These are phyloP conservation scores for Antarctomyces pellizariae DNA, from an alignment of 495 filamentous ascomycete species.

Conservation along the genomic window DNA sequence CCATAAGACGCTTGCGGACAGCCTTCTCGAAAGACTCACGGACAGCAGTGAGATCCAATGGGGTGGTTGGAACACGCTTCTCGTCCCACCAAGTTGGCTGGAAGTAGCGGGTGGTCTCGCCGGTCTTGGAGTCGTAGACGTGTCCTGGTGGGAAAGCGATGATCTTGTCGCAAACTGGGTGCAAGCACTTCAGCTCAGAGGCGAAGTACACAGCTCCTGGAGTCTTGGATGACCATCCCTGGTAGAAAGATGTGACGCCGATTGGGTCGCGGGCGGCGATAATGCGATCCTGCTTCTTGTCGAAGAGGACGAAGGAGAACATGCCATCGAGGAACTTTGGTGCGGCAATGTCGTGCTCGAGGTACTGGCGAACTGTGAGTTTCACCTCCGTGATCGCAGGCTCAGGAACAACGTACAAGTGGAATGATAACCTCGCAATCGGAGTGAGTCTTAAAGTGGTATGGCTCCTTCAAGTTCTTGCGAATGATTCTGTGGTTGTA, in stretches of 20 bases:
- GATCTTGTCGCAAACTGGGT: conserved; percentile 89
- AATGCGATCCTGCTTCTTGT: conserved; percentile 73
- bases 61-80: conserved; percentile 45
- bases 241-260: conserved; percentile 92
- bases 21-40: conserved; percentile 68
- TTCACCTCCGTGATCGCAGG: conserved; percentile 1
- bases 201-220: conserved; percentile 83
- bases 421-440: conserved; percentile 98
- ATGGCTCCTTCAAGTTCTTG: conserved; percentile 54
- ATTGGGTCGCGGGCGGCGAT: conserved; percentile 92
- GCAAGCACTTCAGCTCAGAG: conserved; percentile 83
- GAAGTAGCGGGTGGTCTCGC: conserved; percentile 63
- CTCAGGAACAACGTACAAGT: conserved; percentile 35
- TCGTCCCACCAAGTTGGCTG: conserved; percentile 86
- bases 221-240: conserved; percentile 63
- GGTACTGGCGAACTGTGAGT: conserved; percentile 37
- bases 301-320: conserved; percentile 97
- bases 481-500: conserved; percentile 94
- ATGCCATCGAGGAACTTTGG: conserved; percentile 94
- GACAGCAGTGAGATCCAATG: conserved; percentile 59
- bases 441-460: conserved; percentile 91
- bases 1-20: conserved; percentile 93
- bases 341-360: conserved; percentile 76
- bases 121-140: conserved; percentile 79
- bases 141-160: conserved; percentile 86